phyloP scores from a whole-genome alignment of 2,329 filamentous ascomycete species.

The Cercospora sp. region DNA sequence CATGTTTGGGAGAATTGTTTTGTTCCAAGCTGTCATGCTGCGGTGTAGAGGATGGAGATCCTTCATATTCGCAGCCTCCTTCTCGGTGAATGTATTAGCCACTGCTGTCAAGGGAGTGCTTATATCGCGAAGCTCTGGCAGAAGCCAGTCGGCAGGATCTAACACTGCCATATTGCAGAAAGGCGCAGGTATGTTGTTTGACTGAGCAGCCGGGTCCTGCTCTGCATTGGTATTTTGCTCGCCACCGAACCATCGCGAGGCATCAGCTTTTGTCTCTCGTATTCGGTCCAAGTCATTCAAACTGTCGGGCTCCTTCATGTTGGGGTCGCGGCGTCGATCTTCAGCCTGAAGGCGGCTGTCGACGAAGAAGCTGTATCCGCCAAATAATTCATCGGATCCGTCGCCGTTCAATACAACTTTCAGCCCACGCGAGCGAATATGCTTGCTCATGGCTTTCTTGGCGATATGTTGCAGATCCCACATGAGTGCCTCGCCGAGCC shows the following conservation, averaged over 20 bases:
- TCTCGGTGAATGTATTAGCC: not conserved
- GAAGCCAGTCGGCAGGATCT: not conserved
- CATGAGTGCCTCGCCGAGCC: not conserved
- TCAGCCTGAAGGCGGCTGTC: not conserved
- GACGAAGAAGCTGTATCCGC: conserved; percentile 47
- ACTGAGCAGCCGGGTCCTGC: not conserved
- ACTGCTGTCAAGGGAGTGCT: not conserved
- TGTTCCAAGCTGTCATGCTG: not conserved
- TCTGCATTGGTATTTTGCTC: not conserved
- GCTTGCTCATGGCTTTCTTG: not conserved
- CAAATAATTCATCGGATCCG: conserved; percentile 54
- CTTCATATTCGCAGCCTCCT: not conserved
- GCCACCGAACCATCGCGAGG: not conserved
- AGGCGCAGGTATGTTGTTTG: not conserved
- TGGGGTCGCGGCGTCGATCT: not conserved
- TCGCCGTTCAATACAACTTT: conserved; percentile 51
- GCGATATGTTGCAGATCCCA: not conserved
- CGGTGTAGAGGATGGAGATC: not conserved
- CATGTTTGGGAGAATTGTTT: not conserved
- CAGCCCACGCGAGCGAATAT: conserved; percentile 49
- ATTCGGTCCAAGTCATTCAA: not conserved
- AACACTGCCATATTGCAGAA: not conserved
- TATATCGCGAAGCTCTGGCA: not conserved
- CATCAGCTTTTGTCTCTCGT: not conserved
- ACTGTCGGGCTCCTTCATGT: not conserved